Percentiles rank a stretch among this genome's conserved stretches.
These are phyloP conservation scores for Fusarium subtropicale DNA, from an alignment of 2,329 filamentous ascomycete genomes.

Conservation along the genomic window DNA sequence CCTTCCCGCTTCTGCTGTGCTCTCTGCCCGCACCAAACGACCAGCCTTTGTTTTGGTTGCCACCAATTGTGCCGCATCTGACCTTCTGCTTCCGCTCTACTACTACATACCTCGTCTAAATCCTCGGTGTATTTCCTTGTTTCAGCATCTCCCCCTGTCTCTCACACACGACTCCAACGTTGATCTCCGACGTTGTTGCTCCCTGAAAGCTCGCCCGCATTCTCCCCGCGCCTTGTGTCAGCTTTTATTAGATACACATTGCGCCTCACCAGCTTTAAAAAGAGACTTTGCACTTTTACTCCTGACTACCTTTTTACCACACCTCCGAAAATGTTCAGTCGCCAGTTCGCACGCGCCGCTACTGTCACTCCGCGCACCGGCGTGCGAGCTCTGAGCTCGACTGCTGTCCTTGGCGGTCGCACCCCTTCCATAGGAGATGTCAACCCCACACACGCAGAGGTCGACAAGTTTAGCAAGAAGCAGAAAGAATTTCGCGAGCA, in stretches of 20 bases:
- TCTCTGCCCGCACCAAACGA: slow-evolving; percentile 19
- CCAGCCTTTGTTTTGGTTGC: slow-evolving; percentile 36
- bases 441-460: slow-evolving; percentile 71
- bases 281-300: slow-evolving; percentile 29
- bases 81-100: slow-evolving; percentile 41
- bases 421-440: slow-evolving; percentile 90
- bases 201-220: slow-evolving; percentile 30
- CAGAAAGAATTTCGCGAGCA: slow-evolving; percentile 90
- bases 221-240: slow-evolving; percentile 33
- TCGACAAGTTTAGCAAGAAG: slow-evolving; percentile 81
- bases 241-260: slow-evolving; percentile 36
- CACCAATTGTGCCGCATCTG: slow-evolving; percentile 43
- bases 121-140: slow-evolving; percentile 36
- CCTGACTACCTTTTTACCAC: slow-evolving; percentile 34
- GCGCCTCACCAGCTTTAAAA: slow-evolving; percentile 11
- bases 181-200: slow-evolving; percentile 36
- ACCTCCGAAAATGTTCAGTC: slow-evolving; percentile 59
- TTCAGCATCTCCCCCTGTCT: slow-evolving; percentile 36
- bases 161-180: slow-evolving; percentile 29
- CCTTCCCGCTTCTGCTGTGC: slow-evolving; percentile 44
- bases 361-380: slow-evolving; percentile 59
- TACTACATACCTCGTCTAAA: slow-evolving; percentile 28
- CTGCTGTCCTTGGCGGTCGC: slow-evolving; percentile 57
- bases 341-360: slow-evolving; percentile 61
- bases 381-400: slow-evolving; percentile 69